phyloP scores from a whole-genome alignment of 768 basidiomycete species.

The Kwoniella bestiolae region DNA sequence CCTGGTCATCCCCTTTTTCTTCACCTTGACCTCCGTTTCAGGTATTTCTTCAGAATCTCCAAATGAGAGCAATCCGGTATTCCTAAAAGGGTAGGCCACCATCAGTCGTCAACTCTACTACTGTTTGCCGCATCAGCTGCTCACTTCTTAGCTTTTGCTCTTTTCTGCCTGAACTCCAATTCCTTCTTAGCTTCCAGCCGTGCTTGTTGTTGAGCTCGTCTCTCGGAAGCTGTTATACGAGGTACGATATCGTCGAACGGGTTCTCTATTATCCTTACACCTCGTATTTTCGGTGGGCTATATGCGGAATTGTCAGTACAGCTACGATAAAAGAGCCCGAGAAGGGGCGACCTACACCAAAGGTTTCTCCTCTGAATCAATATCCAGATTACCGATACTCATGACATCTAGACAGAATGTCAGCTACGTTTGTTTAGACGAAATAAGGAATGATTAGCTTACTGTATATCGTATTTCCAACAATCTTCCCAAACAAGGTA shows the following conservation, averaged over 20 bases:
- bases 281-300: slow-evolving; percentile 90
- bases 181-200: slow-evolving; percentile 48
- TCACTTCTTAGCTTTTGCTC: slow-evolving; percentile 87
- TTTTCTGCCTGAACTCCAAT: slow-evolving; percentile 52
- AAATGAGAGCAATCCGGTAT: slow-evolving; percentile 87
- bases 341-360: slow-evolving; percentile 60
- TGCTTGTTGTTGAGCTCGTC: slow-evolving; percentile 79
- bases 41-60: slow-evolving; percentile 70
- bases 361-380: slow-evolving; percentile 53
- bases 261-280: slow-evolving; percentile 82
- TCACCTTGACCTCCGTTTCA: slow-evolving; percentile 63
- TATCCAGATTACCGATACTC: slow-evolving; percentile 82
- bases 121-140: no score
- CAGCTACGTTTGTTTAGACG: background rate
- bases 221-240: slow-evolving; percentile 92
- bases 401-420: slow-evolving; percentile 69
- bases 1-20: slow-evolving; percentile 80
- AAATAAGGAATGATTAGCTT: slow-evolving; percentile 12
- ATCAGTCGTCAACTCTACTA: background rate
- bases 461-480: slow-evolving; percentile 57
- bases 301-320: background rate
- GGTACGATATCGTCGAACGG: slow-evolving; percentile 95
- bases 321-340: background rate
- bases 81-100: slow-evolving; percentile 61
- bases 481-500: slow-evolving; percentile 82